Percentiles rank a stretch among this genome's conserved stretches.
These are phyloP conservation scores for Globisporangium ultimum DNA, from an alignment of 352 stramenopile species.

Conservation along the genomic window DNA sequence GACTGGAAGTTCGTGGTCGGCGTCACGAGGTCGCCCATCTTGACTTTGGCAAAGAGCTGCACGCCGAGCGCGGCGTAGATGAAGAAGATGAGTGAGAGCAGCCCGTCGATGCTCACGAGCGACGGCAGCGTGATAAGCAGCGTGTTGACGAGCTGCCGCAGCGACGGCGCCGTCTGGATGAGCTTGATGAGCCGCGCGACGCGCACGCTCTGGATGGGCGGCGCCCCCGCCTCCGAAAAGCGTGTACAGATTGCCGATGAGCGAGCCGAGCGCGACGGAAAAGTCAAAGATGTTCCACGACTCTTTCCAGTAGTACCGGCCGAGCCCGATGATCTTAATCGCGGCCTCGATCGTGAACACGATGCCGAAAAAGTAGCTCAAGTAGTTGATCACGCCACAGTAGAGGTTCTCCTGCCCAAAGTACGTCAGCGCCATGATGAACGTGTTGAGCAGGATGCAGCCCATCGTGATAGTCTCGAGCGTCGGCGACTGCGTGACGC, in stretches of 20 bases:
- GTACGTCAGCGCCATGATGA: slow-evolving; percentile 78
- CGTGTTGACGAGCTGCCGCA: slow-evolving; percentile 81
- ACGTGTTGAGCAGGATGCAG: slow-evolving; percentile 86
- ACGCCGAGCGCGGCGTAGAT: slow-evolving; percentile 84
- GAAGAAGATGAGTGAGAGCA: slow-evolving; percentile 87
- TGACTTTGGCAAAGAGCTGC: slow-evolving; percentile 83
- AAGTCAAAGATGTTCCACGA: slow-evolving; percentile 88
- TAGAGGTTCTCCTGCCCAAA: slow-evolving; percentile 79
- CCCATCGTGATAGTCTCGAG: slow-evolving; percentile 78
- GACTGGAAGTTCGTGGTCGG: slow-evolving; percentile 81
- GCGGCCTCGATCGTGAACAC: slow-evolving; percentile 78
- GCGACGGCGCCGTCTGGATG: slow-evolving; percentile 61
- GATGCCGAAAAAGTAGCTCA: slow-evolving; percentile 80
- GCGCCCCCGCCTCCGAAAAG: slow-evolving; percentile 22
- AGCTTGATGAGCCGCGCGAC: slow-evolving; percentile 71
- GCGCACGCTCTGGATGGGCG: slow-evolving; percentile 80
- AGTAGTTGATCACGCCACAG: slow-evolving; percentile 40
- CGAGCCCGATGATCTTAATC: slow-evolving; percentile 78
- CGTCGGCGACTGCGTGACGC: slow-evolving; percentile 32
- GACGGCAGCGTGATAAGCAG: slow-evolving; percentile 74
- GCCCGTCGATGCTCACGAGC: slow-evolving; percentile 67
- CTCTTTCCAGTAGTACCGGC: slow-evolving; percentile 71
- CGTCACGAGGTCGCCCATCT: slow-evolving; percentile 47
- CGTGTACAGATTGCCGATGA: slow-evolving; percentile 46
- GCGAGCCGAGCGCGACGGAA: slow-evolving; percentile 41